Evolutionary conservation across 2,329 filamentous ascomycete species (phyloP), one percentile per base, ranked within the genome.

Genomic region (Dendryphion nanum): DNA sequence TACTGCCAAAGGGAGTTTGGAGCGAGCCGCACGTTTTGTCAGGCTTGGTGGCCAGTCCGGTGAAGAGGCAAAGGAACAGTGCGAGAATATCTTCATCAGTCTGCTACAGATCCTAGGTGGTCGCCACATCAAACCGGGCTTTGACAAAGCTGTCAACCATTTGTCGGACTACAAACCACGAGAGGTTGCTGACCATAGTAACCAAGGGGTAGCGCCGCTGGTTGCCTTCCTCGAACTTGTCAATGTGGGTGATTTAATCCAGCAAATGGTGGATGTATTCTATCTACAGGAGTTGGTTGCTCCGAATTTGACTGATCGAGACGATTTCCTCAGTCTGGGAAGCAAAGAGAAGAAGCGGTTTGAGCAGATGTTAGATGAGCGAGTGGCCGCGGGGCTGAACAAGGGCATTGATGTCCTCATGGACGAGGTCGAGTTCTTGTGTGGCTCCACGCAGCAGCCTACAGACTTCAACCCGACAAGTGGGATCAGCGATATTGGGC

Each of bases 181-280:
- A 13, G 85, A 94, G 49, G 83, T 87, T 20, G 85, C 72, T 55
- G 81, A 86, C 47, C 81, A 85, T 48, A 79, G 79, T 54, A 75
- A 82, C 47, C 73, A 79, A 21, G 87, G 86, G 1, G 90, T 96
- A 6, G 89, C 89, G 38, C 93, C 93, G 2, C 77, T 98, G 4
- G 89, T 96, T 31, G 96, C 88, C 1, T 98, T 98, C 57, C 81
- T 98, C 44, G 93, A 98, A 68, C 79, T 98, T 18, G 93, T 98
- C 63, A 98, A 98, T 60, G 91, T 98, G 1, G 93, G 93, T 41
- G 93, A 98, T 63, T 76, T 98, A 41, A 98, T 98, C 53, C 89
- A 94, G 42, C 93, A 98, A 65, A 98, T 98, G 93, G 82, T 98
- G 41, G 93, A 98, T 61, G 89, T 98, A 21, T 98, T 98, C 63